phyloP scores from a whole-genome alignment of 148 eudicot species.

The Mesembryanthemum crystallinum region DNA sequence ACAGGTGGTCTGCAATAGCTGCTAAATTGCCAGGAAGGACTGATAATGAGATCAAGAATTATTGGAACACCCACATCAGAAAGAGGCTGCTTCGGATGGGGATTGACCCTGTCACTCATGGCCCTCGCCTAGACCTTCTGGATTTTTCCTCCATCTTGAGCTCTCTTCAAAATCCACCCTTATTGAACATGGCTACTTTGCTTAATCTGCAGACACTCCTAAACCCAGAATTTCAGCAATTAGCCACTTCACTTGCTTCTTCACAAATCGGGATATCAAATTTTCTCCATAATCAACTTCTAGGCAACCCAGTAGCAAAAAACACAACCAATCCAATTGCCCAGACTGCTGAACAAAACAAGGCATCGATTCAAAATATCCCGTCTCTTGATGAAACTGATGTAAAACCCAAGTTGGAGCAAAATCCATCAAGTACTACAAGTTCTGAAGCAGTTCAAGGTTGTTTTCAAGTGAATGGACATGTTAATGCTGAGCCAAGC shows the following conservation, averaged over 20 bases:
- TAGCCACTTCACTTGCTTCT: constrained; percentile 51
- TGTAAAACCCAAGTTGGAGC: constrained; percentile 34
- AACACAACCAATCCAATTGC: constrained; percentile 14
- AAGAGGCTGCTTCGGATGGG: constrained; percentile 90
- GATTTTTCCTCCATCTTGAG: constrained; percentile 51
- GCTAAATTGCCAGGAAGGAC: constrained; percentile 90
- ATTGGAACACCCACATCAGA: constrained; percentile 93
- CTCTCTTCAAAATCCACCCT: constrained; percentile 36
- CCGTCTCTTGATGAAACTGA: constrained; percentile 36
- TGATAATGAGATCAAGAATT: constrained; percentile 90
- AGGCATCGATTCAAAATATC: constrained; percentile 31
- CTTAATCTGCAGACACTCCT: constrained; percentile 41
- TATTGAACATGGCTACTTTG: constrained; percentile 37
- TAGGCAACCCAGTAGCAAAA: constrained; percentile 22
- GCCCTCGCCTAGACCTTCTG: constrained; percentile 76
- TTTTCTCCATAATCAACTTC: constrained; percentile 28
- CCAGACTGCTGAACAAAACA: constrained; percentile 20
- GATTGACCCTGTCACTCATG: constrained; percentile 90
- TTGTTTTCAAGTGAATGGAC: background rate
- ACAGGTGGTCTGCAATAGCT: constrained; percentile 95
- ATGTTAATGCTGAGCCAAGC: constrained; percentile 21
- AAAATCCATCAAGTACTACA: constrained; percentile 19
- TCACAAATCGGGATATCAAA: constrained; percentile 35
- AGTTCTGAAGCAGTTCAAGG: constrained; percentile 16
- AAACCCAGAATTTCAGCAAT: constrained; percentile 55